phyloP scores from a whole-genome alignment of 495 filamentous ascomycete species.

The Neurospora sp. region DNA sequence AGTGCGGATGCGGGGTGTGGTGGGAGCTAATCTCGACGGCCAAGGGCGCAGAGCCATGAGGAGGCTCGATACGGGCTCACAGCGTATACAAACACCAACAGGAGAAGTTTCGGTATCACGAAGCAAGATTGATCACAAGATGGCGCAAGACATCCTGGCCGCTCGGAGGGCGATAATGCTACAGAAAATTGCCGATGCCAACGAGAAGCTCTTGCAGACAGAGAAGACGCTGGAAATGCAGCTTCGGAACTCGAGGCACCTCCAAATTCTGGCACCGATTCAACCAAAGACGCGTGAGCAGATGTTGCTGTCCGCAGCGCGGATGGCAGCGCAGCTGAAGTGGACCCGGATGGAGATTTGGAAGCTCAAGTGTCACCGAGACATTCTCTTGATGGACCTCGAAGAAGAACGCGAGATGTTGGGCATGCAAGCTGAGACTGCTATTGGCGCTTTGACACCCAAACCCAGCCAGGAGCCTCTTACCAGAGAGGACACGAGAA shows the following conservation, averaged over 20 bases:
- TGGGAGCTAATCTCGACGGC: conserved; percentile 77
- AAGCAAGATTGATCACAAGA: conserved; percentile 64
- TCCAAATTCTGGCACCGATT: conserved; percentile 81
- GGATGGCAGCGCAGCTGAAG: conserved; percentile 80
- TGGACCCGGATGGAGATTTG: conserved; percentile 91
- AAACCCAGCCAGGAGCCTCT: conserved; percentile 13
- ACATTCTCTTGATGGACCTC: conserved; percentile 75
- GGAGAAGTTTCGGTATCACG: conserved; percentile 59
- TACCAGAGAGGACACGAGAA: conserved; percentile 19
- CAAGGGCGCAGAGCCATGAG: conserved; percentile 64
- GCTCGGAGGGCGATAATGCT: conserved; percentile 74
- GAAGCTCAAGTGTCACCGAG: conserved; percentile 81
- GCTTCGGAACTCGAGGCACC: conserved; percentile 82
- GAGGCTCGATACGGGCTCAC: conserved; percentile 48
- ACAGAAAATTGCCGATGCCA: conserved; percentile 70
- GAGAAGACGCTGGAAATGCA: conserved; percentile 72
- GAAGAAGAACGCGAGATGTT: conserved; percentile 56
- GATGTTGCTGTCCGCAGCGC: conserved; percentile 72
- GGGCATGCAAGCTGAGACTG: conserved; percentile 20
- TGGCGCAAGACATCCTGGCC: conserved; percentile 70
- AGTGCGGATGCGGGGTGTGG: conserved; percentile 80
- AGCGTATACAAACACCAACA: conserved; percentile 55
- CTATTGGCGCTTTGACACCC: conserved; percentile 4
- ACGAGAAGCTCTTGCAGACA: conserved; percentile 64
- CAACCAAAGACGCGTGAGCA: conserved; percentile 77